phyloP scores from a whole-genome alignment of 2,329 filamentous ascomycete genomes.

The Graphiopsis chlorocephala region DNA sequence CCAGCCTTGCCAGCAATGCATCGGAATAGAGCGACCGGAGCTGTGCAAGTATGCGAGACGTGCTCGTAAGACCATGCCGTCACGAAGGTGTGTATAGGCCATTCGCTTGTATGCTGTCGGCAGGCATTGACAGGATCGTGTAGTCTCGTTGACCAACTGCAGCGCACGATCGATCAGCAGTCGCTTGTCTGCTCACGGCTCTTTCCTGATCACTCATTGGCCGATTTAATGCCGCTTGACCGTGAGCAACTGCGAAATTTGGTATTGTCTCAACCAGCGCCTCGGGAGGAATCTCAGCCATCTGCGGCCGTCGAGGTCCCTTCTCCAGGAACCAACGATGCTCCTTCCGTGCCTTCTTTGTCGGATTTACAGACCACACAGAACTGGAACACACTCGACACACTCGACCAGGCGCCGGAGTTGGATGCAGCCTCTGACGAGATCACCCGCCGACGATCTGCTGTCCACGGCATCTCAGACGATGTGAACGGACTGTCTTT shows the following conservation, averaged over 20 bases:
- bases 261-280: slow-evolving; percentile 21
- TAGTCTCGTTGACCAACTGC: slow-evolving; percentile 46
- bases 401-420: slow-evolving; percentile 58
- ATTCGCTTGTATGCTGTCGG: background rate
- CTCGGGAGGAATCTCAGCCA: background rate
- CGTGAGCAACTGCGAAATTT: slow-evolving; percentile 42
- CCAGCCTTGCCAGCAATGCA: slow-evolving; percentile 75
- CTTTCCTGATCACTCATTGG: slow-evolving; percentile 39
- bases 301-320: background rate
- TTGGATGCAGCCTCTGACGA: slow-evolving; percentile 57
- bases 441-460: slow-evolving; percentile 39
- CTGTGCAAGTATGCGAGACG: slow-evolving; percentile 78
- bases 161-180: slow-evolving; percentile 46
- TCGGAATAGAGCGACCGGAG: slow-evolving; percentile 74
- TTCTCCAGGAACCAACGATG: background rate
- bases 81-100: slow-evolving; percentile 62
- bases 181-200: slow-evolving; percentile 38
- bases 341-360: background rate
- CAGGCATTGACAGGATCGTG: slow-evolving; percentile 41
- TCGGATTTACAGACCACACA: background rate
- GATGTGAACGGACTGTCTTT: slow-evolving; percentile 23
- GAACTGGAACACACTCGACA: slow-evolving; percentile 50
- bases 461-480: slow-evolving; percentile 36
- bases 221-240: slow-evolving; percentile 35
- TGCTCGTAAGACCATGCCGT: slow-evolving; percentile 69